Evolutionary conservation across 768 basidiomycete species (phyloP), one percentile per base, ranked within the genome.

Genomic region (Leccinum disarticulatum): DNA sequence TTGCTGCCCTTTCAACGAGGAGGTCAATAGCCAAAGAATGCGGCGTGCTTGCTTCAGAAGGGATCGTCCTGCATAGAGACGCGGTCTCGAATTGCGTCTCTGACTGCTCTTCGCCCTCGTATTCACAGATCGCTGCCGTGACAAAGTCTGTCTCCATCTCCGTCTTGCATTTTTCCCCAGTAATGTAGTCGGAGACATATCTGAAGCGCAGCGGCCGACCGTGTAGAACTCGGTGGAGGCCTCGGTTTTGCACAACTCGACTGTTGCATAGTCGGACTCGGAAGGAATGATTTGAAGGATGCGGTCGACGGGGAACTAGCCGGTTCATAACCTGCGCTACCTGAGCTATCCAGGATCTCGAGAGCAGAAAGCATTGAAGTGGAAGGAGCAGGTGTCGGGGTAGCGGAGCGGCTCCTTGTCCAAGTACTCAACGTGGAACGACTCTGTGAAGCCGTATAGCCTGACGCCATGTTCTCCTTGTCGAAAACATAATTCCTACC

Each of bases 201-300:
- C 79, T 0, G 77, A 75, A 25, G 64, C 38, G 59, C 81, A 82
- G 3, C 76, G 72, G 8, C 79, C 72, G 48, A 73, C 85, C 13
- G 83, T 86, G 13, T 74, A 70, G 67, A 82, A 88, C 52, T 80
- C 77, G 3, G 78, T 77, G 25, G 77, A 66, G 3, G 68, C 69
- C 31, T 80, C 76, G 4, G 79, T 77, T 68, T 63, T 75, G 62
- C 81, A 82, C 33, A 71, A 62, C 36, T 77, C 76, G 17, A 73
- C 76, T 2, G 81, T 80, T 43, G 63, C 66, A 54, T 73, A 82
- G 52, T 79, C 79, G 0, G 77, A 80, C 54, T 81, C 78, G 1
- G 83, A 85, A 11, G 85, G 85, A 61, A 86, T 86, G 4, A 86
- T 57, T 76, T 77, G 70, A 81, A 85, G 0, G 85, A 86, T 6